Percentiles rank a stretch among this genome's conserved stretches.
Evolutionary conservation across 495 filamentous ascomycete genomes (phyloP).

Genomic region (Viridothelium virens): DNA sequence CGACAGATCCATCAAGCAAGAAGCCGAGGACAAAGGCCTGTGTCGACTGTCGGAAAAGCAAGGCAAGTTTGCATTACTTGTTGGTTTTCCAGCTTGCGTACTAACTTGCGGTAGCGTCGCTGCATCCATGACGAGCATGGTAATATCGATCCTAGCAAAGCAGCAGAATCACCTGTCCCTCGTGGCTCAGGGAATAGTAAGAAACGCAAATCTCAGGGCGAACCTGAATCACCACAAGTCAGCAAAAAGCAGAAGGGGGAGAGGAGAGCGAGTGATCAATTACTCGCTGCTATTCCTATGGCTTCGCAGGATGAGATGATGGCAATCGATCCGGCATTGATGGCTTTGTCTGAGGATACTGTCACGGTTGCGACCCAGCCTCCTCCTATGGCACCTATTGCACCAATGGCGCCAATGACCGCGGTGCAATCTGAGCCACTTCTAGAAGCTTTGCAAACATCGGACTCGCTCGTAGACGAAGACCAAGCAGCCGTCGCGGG

Average conservation of each 20-base stretch:
- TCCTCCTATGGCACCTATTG: neutral
- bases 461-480: neutral
- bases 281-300: neutral
- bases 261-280: neutral
- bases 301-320: slow-evolving; percentile 13
- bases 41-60: slow-evolving; percentile 60
- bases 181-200: slow-evolving; percentile 40
- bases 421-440: neutral
- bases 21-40: slow-evolving; percentile 49
- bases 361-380: neutral
- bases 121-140: slow-evolving; percentile 62
- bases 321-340: slow-evolving; percentile 1
- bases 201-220: slow-evolving; percentile 17
- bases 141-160: slow-evolving; percentile 55
- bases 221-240: slow-evolving; percentile 8
- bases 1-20: slow-evolving; percentile 12
- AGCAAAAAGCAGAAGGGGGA: slow-evolving; percentile 21
- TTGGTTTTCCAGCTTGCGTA: slow-evolving; percentile 8
- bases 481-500: neutral
- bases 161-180: slow-evolving; percentile 51
- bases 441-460: neutral
- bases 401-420: neutral
- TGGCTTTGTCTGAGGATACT: slow-evolving; percentile 6
- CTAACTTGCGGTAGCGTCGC: slow-evolving; percentile 46
- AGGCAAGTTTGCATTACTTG: slow-evolving; percentile 41